These are phyloP conservation scores for Nicotiana noctiflora DNA, from an alignment of 257 asterid species.

Conservation along the genomic window DNA sequence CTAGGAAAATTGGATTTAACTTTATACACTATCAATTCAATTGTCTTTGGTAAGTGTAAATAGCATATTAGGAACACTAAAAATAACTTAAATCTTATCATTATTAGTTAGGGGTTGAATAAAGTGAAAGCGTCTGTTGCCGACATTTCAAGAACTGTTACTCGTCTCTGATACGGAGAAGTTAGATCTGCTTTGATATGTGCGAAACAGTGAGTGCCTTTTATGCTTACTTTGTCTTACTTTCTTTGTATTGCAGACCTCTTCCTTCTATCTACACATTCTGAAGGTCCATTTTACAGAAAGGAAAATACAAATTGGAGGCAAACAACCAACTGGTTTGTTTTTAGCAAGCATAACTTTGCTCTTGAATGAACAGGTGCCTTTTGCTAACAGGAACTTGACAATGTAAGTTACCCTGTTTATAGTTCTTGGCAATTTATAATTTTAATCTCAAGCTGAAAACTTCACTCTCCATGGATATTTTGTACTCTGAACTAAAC, in stretches of 20 bases:
- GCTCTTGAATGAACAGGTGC: constrained; percentile 82
- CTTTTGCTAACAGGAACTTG: constrained; percentile 63
- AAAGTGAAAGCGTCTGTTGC: neutral
- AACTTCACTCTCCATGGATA: neutral
- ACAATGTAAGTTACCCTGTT: constrained; percentile 53
- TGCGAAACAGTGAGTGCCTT: neutral
- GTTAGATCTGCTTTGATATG: neutral
- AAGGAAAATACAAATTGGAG: constrained; percentile 76
- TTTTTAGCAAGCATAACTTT: constrained; percentile 58
- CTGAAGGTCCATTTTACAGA: constrained; percentile 75
- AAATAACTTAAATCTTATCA: neutral
- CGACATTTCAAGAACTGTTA: neutral
- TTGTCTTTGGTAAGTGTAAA: neutral
- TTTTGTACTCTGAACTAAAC: neutral
- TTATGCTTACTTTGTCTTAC: neutral
- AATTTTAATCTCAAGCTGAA: constrained; percentile 8
- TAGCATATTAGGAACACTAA: neutral
- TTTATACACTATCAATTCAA: neutral
- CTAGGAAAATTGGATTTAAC: neutral
- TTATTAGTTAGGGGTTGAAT: neutral
- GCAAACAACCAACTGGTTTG: constrained; percentile 91
- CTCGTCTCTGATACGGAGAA: neutral
- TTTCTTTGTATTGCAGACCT: constrained; percentile 50
- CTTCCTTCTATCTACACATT: constrained; percentile 77
- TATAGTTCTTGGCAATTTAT: neutral